Evolutionary conservation across 768 basidiomycete genomes (phyloP).

Genomic region (Podaxis carcinomalis): DNA sequence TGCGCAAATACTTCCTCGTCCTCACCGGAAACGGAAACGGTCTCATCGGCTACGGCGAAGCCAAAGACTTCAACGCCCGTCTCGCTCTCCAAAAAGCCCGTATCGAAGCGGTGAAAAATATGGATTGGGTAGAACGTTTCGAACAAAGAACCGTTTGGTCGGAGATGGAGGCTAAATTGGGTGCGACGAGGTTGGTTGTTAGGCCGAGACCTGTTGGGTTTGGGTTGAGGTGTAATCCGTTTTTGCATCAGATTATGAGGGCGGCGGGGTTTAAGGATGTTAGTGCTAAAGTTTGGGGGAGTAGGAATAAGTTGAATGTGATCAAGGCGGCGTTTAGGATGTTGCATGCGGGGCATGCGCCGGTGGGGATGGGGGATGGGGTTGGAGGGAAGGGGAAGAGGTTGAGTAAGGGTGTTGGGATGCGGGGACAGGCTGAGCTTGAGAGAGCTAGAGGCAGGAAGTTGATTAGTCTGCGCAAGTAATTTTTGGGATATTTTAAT

Average conservation of each 20-base stretch:
- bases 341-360: slow-evolving; percentile 81
- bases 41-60: slow-evolving; percentile 78
- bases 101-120: slow-evolving; percentile 68
- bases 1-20: slow-evolving; percentile 54
- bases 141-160: slow-evolving; percentile 96
- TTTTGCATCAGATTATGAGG: slow-evolving; percentile 83
- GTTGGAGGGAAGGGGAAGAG: slow-evolving; percentile 68
- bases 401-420: slow-evolving; percentile 71
- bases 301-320: slow-evolving; percentile 79
- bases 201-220: slow-evolving; percentile 87
- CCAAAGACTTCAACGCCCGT: slow-evolving; percentile 58
- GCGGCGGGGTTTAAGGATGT: slow-evolving; percentile 95
- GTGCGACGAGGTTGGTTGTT: slow-evolving; percentile 74
- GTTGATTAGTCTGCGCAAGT: slow-evolving; percentile 62
- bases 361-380: slow-evolving; percentile 79
- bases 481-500: background rate
- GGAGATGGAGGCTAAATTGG: slow-evolving; percentile 80
- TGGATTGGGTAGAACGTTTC: slow-evolving; percentile 94
- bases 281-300: slow-evolving; percentile 94
- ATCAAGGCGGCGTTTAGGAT: slow-evolving; percentile 82
- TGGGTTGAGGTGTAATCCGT: slow-evolving; percentile 85
- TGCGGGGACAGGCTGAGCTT: slow-evolving; percentile 61
- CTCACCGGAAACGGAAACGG: slow-evolving; percentile 84
- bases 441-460: slow-evolving; percentile 83
- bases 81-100: slow-evolving; percentile 55